A percentile compares a stretch with the other conserved stretches of the same genome.
Conservation (phyloP, 1,139 yeast species). For the Geotrichum fermentans region DNA sequence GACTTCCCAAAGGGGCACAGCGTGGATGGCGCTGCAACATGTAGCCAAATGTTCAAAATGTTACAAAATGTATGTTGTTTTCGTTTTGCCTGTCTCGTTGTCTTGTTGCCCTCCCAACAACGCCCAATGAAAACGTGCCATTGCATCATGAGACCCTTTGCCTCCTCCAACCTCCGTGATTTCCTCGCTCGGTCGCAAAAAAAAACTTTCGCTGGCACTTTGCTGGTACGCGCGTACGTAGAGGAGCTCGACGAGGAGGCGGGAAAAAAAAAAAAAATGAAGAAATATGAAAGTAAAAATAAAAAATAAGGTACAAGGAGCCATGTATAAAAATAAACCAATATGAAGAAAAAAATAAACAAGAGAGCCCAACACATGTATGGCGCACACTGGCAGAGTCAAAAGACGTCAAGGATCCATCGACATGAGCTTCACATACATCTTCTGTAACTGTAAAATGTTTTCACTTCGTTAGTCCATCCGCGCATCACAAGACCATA, state of each 20-base stretch:
- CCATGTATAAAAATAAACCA: not conserved
- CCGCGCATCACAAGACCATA: not conserved
- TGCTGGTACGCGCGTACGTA: no score
- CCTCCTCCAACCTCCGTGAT: no score
- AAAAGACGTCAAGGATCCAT: slow-evolving; percentile 8
- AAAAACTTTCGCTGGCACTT: no score
- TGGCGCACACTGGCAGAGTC: not conserved
- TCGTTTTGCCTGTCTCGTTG: no score
- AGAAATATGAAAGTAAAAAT: not conserved
- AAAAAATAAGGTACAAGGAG: not conserved
- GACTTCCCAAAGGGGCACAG: no score
- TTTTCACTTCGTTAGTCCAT: not conserved
- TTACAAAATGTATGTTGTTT: slow-evolving; percentile 1
- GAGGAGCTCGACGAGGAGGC: no score
- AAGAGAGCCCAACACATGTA: not conserved
- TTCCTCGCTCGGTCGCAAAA: no score
- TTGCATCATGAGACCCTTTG: no score
- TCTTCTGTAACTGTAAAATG: slow-evolving; percentile 15
- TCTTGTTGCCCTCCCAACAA: no score
- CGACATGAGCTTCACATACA: slow-evolving; percentile 20
- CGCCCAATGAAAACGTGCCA: no score
- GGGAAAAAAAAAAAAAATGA: not conserved
- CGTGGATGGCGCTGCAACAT: no score
- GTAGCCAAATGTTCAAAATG: not conserved
- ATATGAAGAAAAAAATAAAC: not conserved